Conservation (phyloP, 1,284 basidiomycete species). For the Rhizopogon hawkerae region DNA sequence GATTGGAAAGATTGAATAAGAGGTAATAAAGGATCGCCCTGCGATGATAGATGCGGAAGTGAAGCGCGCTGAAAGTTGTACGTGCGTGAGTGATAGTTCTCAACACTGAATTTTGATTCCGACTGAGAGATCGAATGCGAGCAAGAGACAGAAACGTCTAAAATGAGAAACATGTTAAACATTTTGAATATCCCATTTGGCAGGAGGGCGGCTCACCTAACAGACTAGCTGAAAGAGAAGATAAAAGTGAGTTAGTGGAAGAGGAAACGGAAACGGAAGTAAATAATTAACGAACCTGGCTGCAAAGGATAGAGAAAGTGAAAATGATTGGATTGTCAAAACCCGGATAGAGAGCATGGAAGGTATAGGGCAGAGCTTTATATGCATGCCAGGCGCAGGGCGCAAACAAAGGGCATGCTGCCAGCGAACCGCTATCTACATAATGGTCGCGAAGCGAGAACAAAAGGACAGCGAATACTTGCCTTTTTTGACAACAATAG, state of each 20-base stretch:
- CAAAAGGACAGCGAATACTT: constrained; percentile 19
- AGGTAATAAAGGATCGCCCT: constrained; percentile 46
- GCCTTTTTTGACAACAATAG: constrained; percentile 26
- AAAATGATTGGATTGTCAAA: constrained; percentile 27
- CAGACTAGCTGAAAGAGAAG: constrained; percentile 18
- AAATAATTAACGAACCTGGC: constrained; percentile 20
- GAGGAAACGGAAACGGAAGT: not conserved
- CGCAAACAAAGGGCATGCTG: constrained; percentile 17
- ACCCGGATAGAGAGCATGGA: constrained; percentile 19
- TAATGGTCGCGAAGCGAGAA: constrained; percentile 25
- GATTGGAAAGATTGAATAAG: constrained; percentile 8
- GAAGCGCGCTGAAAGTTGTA: constrained; percentile 19
- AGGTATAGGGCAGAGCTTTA: constrained; percentile 15
- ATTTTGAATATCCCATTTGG: not conserved
- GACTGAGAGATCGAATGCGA: constrained; percentile 18
- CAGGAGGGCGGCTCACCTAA: constrained; percentile 10
- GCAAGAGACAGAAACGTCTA: constrained; percentile 11
- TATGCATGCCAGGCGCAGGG: constrained; percentile 10
- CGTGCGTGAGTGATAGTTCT: constrained; percentile 20
- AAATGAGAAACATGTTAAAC: not conserved
- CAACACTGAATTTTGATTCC: constrained; percentile 17
- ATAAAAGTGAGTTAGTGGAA: constrained; percentile 10
- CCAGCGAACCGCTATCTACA: constrained; percentile 4
- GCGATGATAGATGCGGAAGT: constrained; percentile 42
- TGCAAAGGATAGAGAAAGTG: constrained; percentile 14